Evolutionary conservation across 768 basidiomycete species (phyloP), one percentile per base, ranked within the genome.

Genomic region (Pseudohyphozyma bogoriensis): DNA sequence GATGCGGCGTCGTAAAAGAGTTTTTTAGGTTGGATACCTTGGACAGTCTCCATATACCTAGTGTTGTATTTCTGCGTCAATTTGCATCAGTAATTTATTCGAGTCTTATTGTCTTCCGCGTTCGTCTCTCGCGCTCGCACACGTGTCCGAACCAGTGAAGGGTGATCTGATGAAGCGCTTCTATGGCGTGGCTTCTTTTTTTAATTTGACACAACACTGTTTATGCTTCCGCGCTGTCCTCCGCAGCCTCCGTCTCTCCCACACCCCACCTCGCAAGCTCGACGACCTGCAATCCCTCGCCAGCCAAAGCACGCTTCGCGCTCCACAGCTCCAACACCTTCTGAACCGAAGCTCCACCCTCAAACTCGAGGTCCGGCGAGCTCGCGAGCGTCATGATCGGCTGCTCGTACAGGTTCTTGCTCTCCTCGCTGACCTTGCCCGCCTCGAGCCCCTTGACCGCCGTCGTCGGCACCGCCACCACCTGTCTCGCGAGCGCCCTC

Each of bases 401-500:
- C 66, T 89, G 87, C 31, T 80, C 78, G 69, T 86, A 86, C 49
- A 89, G 73, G 10, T 82, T 81, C 3, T 78, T 80, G 37, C 59
- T 56, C 28, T 63, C 58, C 28, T 58, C 72, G 7, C 70, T 68
- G 2, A 64, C 64, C 9, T 72, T 63, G 15, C 74, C 70, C 12
- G 69, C 68, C 2, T 50, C 58, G 1, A 76, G 76, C 16, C 60
- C 18, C 13, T 42, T 58, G 33, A 70, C 54, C 0, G 37, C 53
- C 20, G 74, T 73, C 0, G 87, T 87, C 31, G 86, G 82, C 70
- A 91, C 85, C 4, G 89, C 91, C 26, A 83, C 82, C 53, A 89
- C 84, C 74, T 93, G 91, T 44, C 89, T 80, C 13, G 85, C 85
- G n/a, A 93, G 64, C 3, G 85, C 80, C 28, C 87, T 82, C 66